Conservation (phyloP, 495 filamentous ascomycete genomes). For the Xylaria nigripes region DNA sequence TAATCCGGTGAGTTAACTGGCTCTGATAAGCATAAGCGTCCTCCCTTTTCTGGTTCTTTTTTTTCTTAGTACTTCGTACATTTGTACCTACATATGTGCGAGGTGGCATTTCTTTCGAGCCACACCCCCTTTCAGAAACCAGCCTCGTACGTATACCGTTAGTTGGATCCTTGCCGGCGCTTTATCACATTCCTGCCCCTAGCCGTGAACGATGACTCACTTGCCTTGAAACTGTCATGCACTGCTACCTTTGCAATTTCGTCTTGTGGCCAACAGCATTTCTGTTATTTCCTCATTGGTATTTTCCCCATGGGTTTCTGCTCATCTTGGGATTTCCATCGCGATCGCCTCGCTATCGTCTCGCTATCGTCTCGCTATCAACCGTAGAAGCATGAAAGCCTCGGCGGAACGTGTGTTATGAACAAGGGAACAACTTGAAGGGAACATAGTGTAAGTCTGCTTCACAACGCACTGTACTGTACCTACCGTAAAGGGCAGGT, state of each 20-base stretch:
- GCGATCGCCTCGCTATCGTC: not conserved
- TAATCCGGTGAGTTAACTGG: conserved; percentile 2
- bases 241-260: conserved; percentile 2
- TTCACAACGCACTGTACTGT: too few species aligned
- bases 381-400: too few species aligned
- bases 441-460: too few species aligned
- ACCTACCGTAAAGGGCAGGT: too few species aligned
- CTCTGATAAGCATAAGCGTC: not conserved
- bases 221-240: conserved; percentile 12
- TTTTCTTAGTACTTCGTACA: not conserved
- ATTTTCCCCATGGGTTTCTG: not conserved
- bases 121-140: not conserved
- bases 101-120: conserved; percentile 4
- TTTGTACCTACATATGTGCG: too few species aligned
- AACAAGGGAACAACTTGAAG: too few species aligned
- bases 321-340: not conserved
- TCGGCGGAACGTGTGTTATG: too few species aligned
- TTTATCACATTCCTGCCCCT: conserved; percentile 9
- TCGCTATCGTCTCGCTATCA: too few species aligned
- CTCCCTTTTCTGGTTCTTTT: not conserved
- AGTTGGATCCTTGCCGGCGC: conserved; percentile 1
- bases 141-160: conserved; percentile 1
- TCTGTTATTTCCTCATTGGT: not conserved
- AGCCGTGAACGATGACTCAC: conserved; percentile 12
- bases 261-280: not conserved